Conservation (phyloP, 306 rosid species). For the Erythrophleum fordii region DNA sequence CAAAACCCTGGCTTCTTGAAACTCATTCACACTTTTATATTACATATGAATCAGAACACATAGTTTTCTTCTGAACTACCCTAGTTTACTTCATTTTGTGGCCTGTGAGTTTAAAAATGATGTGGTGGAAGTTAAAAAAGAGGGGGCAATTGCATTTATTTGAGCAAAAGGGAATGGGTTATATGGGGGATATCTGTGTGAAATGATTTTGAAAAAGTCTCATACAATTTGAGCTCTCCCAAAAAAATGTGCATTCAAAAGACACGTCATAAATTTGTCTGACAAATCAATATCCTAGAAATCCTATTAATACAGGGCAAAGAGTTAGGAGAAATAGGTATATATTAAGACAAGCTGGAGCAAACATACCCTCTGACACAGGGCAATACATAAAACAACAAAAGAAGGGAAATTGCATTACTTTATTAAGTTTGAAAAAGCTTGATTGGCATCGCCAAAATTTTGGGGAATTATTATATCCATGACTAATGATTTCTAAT, state of each 20-base stretch:
- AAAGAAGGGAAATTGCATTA: conserved; percentile 13
- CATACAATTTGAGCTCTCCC: conserved; percentile 80
- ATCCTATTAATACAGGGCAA: conserved; percentile 30
- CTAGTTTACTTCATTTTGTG: too few relatives aligned
- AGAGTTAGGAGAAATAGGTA: conserved; percentile 17
- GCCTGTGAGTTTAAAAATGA: too few relatives aligned
- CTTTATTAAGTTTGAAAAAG: not conserved
- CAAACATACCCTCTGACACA: not conserved
- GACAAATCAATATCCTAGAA: conserved; percentile 55
- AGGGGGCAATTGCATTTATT: too few relatives aligned
- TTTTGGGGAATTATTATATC: too few relatives aligned
- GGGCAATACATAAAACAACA: conserved; percentile 14
- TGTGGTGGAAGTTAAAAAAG: too few relatives aligned
- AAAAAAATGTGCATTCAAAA: conserved; percentile 62
- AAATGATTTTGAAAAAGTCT: conserved; percentile 37
- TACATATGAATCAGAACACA: too few relatives aligned
- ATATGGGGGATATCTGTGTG: conserved; percentile 38
- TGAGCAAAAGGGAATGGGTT: too few relatives aligned
- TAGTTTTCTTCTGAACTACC: too few relatives aligned
- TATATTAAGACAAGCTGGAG: not conserved
- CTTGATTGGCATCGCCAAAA: not conserved
- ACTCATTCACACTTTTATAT: too few relatives aligned
- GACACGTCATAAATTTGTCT: conserved; percentile 67
- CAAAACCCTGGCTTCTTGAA: too few relatives aligned
- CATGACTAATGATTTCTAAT: too few relatives aligned